phyloP scores from a whole-genome alignment of 2,329 filamentous ascomycete species.

The Huntiella bhutanensis region DNA sequence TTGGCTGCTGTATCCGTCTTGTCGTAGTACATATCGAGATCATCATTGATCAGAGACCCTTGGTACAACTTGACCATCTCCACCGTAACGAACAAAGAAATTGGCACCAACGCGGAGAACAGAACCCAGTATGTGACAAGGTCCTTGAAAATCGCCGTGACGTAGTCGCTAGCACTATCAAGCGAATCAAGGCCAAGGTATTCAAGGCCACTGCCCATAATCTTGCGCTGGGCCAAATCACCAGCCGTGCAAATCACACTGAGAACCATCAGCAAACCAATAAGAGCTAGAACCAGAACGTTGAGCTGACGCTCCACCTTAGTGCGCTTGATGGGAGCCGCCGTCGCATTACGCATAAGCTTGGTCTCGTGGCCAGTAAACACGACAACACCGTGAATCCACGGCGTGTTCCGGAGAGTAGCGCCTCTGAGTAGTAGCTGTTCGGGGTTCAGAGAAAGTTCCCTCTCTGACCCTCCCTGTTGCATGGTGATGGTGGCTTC shows the following conservation, averaged over 20 bases:
- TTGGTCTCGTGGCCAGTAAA: conserved; percentile 88
- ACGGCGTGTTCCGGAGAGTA: conserved; percentile 86
- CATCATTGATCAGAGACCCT: conserved; percentile 92
- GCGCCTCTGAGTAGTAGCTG: conserved; percentile 85
- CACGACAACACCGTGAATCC: conserved; percentile 67
- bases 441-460: conserved; percentile 74
- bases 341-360: conserved; percentile 94
- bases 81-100: conserved; percentile 92
- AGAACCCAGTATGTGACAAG: conserved; percentile 97
- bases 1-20: conserved; percentile 89
- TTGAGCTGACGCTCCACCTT: conserved; percentile 92
- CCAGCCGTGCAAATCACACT: conserved; percentile 84
- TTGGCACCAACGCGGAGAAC: conserved; percentile 89
- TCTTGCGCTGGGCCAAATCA: conserved; percentile 62
- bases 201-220: conserved; percentile 38
- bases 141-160: conserved; percentile 73
- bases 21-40: conserved; percentile 95
- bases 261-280: conserved; percentile 63
- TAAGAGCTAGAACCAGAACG: conserved; percentile 74
- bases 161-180: conserved; percentile 34
- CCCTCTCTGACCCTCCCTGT: conserved; percentile 78
- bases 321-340: conserved; percentile 91
- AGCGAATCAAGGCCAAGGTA: conserved; percentile 55
- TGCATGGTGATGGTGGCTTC: conserved; percentile 90
- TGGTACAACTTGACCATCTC: conserved; percentile 98